Base-by-base conservation (phyloP, 1,284 basidiomycete species). In the Trichosporon ovoides region DNA sequence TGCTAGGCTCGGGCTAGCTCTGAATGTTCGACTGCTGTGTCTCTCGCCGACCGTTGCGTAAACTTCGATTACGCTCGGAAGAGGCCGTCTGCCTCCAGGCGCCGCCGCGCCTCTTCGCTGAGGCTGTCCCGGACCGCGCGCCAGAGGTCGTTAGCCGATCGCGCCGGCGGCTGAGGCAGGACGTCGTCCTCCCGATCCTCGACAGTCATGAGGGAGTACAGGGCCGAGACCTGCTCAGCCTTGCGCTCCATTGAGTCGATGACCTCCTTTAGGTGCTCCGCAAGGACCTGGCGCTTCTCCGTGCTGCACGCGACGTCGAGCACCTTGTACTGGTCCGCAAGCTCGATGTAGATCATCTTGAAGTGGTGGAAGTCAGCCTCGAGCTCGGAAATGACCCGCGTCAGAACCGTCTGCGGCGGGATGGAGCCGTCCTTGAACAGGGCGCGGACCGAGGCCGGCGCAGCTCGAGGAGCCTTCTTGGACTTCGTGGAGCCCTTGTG, bases 341-440 rank as follows among this genome's bases (percentile, higher is more conserved):
- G 81, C 70, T 91, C 88, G 53, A 86, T 79, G 66, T 94, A 96
- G 57, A 95, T 85, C 62, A 91, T 94, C 77, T 89, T 91, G 74
- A 90, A 92, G 78, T 93, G 91, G 19, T 83, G 83, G 70, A 92
- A 93, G 71, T 94, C 91, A 66, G 91, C 90, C 72, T 94, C 91
- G 12, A 94, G 80, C 76, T 93, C 91, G 57, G 85, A 72, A 38
- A 93, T 79, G 24, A 93, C 88, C 14, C 87, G 81, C 28, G 84
- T 81, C 7, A 93, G 81, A 3, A 92, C 84, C 0, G 89, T 91
- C 75, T 92, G 89, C 18, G 89, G 87, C 2, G 89, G 90, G 2
- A 89, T 24, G 78, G 75, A 61, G 1, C 79, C 77, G 6, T 80
- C 81, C 61, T 82, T 83, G 6, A 67, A 80, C 55, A 81, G 81